phyloP scores from a whole-genome alignment of 1,284 basidiomycete genomes.

The Mrakiaceae sp. region DNA sequence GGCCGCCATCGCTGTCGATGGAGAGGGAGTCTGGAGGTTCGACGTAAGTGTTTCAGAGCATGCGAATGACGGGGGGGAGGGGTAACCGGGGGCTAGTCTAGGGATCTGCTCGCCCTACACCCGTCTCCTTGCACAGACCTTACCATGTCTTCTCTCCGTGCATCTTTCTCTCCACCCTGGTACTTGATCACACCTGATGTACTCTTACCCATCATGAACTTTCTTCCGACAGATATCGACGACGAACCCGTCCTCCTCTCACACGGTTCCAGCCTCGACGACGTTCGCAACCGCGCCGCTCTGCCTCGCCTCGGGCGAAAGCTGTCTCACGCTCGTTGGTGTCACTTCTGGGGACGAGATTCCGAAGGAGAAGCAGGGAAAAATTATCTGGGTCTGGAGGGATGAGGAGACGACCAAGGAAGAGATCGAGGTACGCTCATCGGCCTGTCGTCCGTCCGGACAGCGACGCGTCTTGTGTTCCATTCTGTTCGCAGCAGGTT shows the following conservation, averaged over 20 bases:
- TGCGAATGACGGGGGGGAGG: no score
- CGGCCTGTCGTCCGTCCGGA: not conserved
- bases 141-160: no score
- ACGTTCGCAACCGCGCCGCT: conserved; percentile 11
- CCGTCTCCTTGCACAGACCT: no score
- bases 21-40: conserved; percentile 13
- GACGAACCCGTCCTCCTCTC: conserved; percentile 7
- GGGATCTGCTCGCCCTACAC: no score
- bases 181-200: no score
- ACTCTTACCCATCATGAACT: no score
- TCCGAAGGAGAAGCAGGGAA: not conserved
- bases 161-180: not conserved
- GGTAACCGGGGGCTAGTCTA: no score
- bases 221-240: not conserved
- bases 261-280: conserved; percentile 11
- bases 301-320: not conserved
- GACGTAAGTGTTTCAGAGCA: not conserved
- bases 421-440: conserved; percentile 2
- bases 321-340: not conserved
- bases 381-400: conserved; percentile 9
- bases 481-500: not conserved
- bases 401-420: conserved; percentile 7
- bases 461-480: not conserved
- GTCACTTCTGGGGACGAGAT: not conserved
- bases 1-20: conserved; percentile 7